These are phyloP conservation scores for Oryza nivara DNA, from an alignment of 176 grass and related monocot species.

Conservation along the genomic window DNA sequence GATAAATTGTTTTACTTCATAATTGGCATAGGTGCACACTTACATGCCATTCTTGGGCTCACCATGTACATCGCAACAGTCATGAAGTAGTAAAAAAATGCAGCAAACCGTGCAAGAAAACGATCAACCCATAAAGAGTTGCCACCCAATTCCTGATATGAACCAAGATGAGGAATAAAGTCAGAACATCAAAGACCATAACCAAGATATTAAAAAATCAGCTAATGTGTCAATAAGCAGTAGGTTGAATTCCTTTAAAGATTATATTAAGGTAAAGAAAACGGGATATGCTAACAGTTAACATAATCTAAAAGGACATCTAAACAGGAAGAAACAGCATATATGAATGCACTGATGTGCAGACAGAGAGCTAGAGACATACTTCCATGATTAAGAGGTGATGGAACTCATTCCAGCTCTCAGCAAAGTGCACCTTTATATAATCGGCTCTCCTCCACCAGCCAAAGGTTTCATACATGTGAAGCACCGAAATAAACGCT, in stretches of 20 bases:
- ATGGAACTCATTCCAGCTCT: too few relatives aligned
- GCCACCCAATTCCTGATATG: conserved; percentile 80
- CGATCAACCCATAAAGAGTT: conserved; percentile 76
- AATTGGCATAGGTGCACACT: conserved; percentile 25
- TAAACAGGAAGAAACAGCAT: not conserved
- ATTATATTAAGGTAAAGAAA: not conserved
- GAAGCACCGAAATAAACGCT: too few relatives aligned
- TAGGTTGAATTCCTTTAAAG: not conserved
- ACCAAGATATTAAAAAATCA: not conserved
- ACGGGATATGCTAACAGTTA: not conserved
- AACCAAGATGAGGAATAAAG: not conserved
- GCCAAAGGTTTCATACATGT: too few relatives aligned
- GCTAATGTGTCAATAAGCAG: not conserved
- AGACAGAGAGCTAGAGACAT: not conserved
- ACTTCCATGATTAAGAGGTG: too few relatives aligned
- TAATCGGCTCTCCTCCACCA: too few relatives aligned
- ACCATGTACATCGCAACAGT: conserved; percentile 90
- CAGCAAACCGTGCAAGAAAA: conserved; percentile 69
- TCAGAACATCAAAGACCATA: conserved; percentile 7
- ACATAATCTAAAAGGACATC: not conserved
- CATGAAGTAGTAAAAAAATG: conserved; percentile 94
- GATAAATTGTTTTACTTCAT: not conserved
- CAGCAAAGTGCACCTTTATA: too few relatives aligned
- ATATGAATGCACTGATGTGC: not conserved
- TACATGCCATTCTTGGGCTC: conserved; percentile 99